Base-by-base conservation (phyloP, 31 red algal species). In the Endocladia muricata region DNA sequence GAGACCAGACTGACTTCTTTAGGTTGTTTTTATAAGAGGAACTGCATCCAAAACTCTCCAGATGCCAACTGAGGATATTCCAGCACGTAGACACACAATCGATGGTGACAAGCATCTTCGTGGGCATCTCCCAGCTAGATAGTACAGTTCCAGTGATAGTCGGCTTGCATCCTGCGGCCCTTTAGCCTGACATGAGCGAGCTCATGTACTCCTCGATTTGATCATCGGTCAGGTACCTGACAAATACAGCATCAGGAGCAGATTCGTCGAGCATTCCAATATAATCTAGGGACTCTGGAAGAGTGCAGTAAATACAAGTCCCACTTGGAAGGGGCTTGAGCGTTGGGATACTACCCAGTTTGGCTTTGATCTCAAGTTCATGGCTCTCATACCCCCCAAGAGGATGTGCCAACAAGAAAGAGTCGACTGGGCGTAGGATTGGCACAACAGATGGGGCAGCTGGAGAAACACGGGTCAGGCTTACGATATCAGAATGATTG, bases 351-450 rank as follows among this genome's bases (percentile, higher is more conserved):
- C 52, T 0, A 54, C 4, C 35, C 52, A 51, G 1, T 0, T 73
- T 73, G 0, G 68, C 39, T 4, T 8, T 7, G 0, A 73, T 54
- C 23, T 73, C 38, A 0, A 73, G 68, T 42, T 73, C 1, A 26
- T 73, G 52, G 41, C 41, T 0, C n/a, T 73, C 68, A 42, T 21
- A 42, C n/a, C 23, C 41, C n/a, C 52, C 52, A 37, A 73, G 38
- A 54, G 52, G 52, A 6, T n/a, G 68, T 11, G 41, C 0, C 44
- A 73, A 37, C 1, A 51, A 9, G 38, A 73, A 23, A 25, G 68
- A 11, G 44, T 73, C 68, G 38, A 73, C 1, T 8, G 0, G 44
- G 15, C 38, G 39, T 8, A 73, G 41, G 52, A 73, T 54, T 4
- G 41, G 0, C 4, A 25, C 41, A 9, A 1, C 9, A 23, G 52